These are phyloP conservation scores for Plasmodium inui DNA, from an alignment of 169 alveolate genomes.

Conservation along the genomic window DNA sequence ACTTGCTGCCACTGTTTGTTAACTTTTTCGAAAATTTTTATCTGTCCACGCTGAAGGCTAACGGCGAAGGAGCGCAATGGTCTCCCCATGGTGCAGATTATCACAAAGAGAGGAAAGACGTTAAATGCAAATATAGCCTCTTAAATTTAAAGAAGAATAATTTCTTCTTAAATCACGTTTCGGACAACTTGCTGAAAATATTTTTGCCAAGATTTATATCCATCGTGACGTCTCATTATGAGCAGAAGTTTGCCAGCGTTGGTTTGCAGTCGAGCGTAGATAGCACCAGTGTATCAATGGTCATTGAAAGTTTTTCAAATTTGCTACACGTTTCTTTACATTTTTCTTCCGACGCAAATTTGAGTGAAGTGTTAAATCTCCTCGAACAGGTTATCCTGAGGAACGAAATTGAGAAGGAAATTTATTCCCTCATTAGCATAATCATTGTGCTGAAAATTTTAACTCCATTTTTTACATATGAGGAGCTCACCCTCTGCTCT, in stretches of 20 bases:
- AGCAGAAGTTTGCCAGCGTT: conserved; percentile 17
- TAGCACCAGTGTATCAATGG: conserved; percentile 2
- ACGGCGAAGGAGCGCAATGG: not conserved
- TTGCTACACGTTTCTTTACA: conserved; percentile 38
- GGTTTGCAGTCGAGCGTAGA: not conserved
- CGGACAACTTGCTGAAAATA: conserved; percentile 64
- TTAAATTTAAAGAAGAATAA: conserved; percentile 52
- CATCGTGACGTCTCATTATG: conserved; percentile 6
- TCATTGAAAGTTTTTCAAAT: conserved; percentile 22
- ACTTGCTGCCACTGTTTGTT: conserved; percentile 27
- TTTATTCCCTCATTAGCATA: conserved; percentile 47
- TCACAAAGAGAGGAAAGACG: not conserved
- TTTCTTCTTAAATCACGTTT: conserved; percentile 44
- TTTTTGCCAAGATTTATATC: conserved; percentile 56
- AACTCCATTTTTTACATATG: conserved; percentile 47
- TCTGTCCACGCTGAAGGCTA: conserved; percentile 42
- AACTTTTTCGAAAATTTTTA: conserved; percentile 29
- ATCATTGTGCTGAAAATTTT: conserved; percentile 45
- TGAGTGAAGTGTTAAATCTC: conserved; percentile 28
- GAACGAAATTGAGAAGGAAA: conserved; percentile 56
- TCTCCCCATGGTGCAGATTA: not conserved
- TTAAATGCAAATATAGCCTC: conserved; percentile 52
- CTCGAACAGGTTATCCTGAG: conserved; percentile 30
- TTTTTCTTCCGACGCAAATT: conserved; percentile 36
- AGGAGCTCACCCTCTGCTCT: conserved; percentile 36